A percentile compares a stretch with the other conserved stretches of the same genome.
These are phyloP conservation scores for Cenchrus americanus DNA, from an alignment of 176 grass and related monocot species.

Conservation along the genomic window DNA sequence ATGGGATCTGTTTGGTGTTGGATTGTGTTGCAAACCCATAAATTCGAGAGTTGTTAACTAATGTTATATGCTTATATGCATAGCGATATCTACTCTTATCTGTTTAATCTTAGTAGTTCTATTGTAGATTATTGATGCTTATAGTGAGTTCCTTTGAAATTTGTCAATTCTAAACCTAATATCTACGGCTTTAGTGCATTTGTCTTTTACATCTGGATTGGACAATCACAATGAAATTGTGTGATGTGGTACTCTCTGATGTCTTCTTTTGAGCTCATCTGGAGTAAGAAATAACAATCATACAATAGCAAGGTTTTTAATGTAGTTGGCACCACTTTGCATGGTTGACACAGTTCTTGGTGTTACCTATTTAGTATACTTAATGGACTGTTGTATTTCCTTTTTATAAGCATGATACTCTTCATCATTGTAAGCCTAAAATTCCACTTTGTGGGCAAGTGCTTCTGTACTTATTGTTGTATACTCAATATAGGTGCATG, in stretches of 20 bases:
- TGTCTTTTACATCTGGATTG: neutral
- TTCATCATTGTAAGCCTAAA: neutral
- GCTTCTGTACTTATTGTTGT: constrained; percentile 17
- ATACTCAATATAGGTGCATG: neutral
- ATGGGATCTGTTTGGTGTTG: neutral
- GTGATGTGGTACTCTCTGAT: neutral
- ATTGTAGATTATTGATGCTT: neutral
- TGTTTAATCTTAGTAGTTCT: neutral
- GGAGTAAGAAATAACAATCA: neutral
- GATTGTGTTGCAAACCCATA: neutral
- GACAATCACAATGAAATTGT: neutral
- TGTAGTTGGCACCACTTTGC: neutral
- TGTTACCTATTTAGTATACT: neutral
- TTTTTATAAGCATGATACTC: neutral
- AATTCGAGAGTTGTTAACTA: neutral
- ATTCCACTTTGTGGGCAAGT: neutral
- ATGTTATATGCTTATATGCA: neutral
- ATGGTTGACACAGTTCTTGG: constrained; percentile 17
- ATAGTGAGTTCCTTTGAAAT: neutral
- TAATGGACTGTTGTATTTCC: neutral
- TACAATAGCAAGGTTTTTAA: neutral
- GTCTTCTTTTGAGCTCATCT: neutral
- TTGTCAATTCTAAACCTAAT: neutral
- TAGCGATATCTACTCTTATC: neutral
- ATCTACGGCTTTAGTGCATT: neutral